Evolutionary conservation across 495 filamentous ascomycete species (phyloP).

Genomic region (Aspergillus conjunctus): DNA sequence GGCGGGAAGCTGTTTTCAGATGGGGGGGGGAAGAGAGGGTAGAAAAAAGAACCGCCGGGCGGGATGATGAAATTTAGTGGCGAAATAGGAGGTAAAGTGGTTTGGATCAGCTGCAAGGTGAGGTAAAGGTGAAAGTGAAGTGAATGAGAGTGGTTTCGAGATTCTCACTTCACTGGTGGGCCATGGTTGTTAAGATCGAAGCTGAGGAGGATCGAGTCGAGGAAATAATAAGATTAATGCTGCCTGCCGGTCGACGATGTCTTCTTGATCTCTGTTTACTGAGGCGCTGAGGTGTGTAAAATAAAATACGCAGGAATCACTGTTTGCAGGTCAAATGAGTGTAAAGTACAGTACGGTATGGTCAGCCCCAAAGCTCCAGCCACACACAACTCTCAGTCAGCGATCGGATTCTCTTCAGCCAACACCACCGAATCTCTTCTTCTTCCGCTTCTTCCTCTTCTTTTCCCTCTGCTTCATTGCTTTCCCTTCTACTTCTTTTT

Average conservation of each 20-base stretch:
- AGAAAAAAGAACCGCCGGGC: neutral
- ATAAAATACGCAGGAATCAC: too few species aligned
- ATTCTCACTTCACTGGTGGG: neutral
- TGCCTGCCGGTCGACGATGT: too few species aligned
- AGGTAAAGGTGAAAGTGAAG: neutral
- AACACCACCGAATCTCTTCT: conserved; percentile 12
- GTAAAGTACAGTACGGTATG: neutral
- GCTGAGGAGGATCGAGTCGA: too few species aligned
- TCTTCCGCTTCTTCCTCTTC: conserved; percentile 16
- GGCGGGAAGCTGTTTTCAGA: conserved; percentile 12
- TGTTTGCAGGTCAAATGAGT: neutral
- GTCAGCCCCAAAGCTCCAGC: conserved; percentile 19
- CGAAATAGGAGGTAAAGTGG: conserved; percentile 8
- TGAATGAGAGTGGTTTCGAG: neutral
- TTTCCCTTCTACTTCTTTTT: conserved; percentile 26
- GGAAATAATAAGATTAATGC: too few species aligned
- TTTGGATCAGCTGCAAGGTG: conserved; percentile 5
- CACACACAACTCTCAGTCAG: conserved; percentile 11
- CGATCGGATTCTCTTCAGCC: neutral
- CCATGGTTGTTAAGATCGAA: too few species aligned
- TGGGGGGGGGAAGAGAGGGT: conserved; percentile 1
- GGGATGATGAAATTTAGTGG: conserved; percentile 10
- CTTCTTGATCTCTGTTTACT: too few species aligned
- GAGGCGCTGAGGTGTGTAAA: too few species aligned
- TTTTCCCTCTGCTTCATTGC: conserved; percentile 25